Percentiles rank a stretch among this genome's conserved stretches.
These are phyloP conservation scores for Pyricularia sp. DNA, from an alignment of 2,329 filamentous ascomycete species.

Conservation along the genomic window DNA sequence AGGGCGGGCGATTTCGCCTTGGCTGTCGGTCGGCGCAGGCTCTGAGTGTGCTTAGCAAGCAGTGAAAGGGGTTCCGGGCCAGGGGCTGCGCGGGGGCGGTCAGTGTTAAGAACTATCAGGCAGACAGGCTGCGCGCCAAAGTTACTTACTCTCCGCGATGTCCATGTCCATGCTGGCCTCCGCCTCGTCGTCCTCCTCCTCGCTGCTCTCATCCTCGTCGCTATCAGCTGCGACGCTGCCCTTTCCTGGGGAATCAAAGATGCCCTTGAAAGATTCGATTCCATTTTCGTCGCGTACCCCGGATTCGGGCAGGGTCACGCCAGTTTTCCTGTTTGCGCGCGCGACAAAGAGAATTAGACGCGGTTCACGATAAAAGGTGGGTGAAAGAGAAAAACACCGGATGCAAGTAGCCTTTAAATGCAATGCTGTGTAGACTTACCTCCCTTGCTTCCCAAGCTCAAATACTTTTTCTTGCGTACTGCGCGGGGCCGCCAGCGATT, in stretches of 20 bases:
- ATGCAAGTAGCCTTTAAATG: not conserved
- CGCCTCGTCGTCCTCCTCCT: conserved; percentile 20
- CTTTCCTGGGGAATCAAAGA: conserved; percentile 72
- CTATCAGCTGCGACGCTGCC: conserved; percentile 9
- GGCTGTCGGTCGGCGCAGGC: conserved; percentile 33
- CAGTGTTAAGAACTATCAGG: not conserved
- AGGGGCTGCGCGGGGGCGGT: conserved; percentile 27
- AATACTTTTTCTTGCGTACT: not conserved
- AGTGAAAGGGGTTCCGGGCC: conserved; percentile 45
- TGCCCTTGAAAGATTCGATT: conserved; percentile 75
- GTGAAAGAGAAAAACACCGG: not conserved
- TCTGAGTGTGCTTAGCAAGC: conserved; percentile 40
- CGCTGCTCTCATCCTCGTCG: conserved; percentile 19
- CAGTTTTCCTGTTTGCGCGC: conserved; percentile 63
- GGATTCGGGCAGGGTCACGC: conserved; percentile 67
- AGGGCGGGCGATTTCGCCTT: conserved; percentile 52
- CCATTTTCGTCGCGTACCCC: conserved; percentile 84
- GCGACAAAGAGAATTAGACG: not conserved
- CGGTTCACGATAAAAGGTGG: not conserved
- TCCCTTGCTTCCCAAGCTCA: not conserved
- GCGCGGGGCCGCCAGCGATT: not conserved
- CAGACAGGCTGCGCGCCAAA: not conserved
- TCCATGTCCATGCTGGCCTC: conserved; percentile 38
- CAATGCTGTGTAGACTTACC: not conserved
- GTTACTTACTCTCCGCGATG: conserved; percentile 30